Evolutionary conservation across 1,284 basidiomycete genomes (phyloP), one percentile per base, ranked within the genome.

Genomic region (Puccinia polysora): DNA sequence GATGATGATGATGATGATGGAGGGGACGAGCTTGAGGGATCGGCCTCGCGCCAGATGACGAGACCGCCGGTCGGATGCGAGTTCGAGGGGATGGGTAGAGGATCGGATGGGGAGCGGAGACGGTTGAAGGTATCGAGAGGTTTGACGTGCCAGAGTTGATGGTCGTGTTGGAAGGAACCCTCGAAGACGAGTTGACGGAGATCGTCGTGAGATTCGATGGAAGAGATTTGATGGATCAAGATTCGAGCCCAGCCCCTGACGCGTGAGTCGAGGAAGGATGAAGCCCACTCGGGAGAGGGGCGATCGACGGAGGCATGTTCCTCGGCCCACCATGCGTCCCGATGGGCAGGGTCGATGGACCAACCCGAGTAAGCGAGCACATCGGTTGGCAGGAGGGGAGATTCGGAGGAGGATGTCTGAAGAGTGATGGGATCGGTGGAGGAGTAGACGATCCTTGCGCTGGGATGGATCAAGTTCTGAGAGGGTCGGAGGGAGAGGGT

Each of bases 111-210:
- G 58, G 84, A 83, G 71, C 84, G 86, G 12, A 78, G 78, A 69
- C 77, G 83, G 83, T 86, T 76, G 80, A 91, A 92, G 76, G 87
- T 87, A 30, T 87, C 86, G 75, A 83, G 84, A 14, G 87, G 88
- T 79, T 87, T 83, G 75, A 92, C 82, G 77, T 90, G 88, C 80
- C 89, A 86, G n/a, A 84, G 82, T 71, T 86, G 82, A 20, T 89
- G 89, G 56, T 85, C 80, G 18, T 85, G 83, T 8, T 84, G 84
- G 81, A 91, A 91, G 7, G 87, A 85, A 68, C 90, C 90, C 78
- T 91, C 89, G 78, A 87, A 90, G 2, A 84, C 78, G 12, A 77
- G 36, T 2, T 52, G 38, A 25, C 58, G 65, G 14, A 75, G 73
- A 4, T 71, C 65, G 20, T 62, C 50, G 49, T 74, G 59, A 36